Conservation (phyloP, 208 protist species). For the Wallacemonas sp. region DNA sequence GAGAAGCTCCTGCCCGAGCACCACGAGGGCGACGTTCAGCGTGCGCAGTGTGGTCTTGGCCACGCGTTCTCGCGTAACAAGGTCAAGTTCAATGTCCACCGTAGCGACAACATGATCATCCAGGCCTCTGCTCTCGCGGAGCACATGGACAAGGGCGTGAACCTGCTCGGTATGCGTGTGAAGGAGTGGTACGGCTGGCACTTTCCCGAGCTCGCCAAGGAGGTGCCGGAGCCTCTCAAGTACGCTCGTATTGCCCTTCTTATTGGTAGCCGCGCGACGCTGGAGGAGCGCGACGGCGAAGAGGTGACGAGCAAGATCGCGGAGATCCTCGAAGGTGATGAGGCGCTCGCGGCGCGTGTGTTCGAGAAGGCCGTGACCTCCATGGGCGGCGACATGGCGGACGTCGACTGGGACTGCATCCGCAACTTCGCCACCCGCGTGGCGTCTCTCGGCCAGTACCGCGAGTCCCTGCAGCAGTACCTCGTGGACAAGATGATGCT, state of each 20-base stretch:
- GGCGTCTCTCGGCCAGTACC: slow-evolving; percentile 92
- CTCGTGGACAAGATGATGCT: slow-evolving; percentile 96
- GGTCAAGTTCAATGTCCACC: slow-evolving; percentile 99
- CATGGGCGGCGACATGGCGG: slow-evolving; percentile 97
- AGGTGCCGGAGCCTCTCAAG: slow-evolving; percentile 96
- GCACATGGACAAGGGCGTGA: slow-evolving; percentile 99
- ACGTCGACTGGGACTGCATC: slow-evolving; percentile 97
- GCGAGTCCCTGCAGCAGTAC: slow-evolving; percentile 93
- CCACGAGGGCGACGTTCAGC: slow-evolving; percentile 93
- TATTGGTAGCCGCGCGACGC: slow-evolving; percentile 77
- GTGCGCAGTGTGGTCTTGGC: slow-evolving; percentile 98
- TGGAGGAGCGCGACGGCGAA: slow-evolving; percentile 71
- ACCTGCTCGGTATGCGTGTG: slow-evolving; percentile 99
- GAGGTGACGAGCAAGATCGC: slow-evolving; percentile 74
- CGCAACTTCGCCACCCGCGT: slow-evolving; percentile 94
- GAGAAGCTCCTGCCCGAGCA: slow-evolving; percentile 93
- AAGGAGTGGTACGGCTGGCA: slow-evolving; percentile 99
- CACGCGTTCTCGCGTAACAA: slow-evolving; percentile 98
- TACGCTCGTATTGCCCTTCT: slow-evolving; percentile 93
- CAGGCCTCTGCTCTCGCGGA: slow-evolving; percentile 98
- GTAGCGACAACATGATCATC: slow-evolving; percentile 99
- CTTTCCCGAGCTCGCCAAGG: slow-evolving; percentile 98
- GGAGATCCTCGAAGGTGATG: slow-evolving; percentile 85
- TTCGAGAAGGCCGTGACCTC: slow-evolving; percentile 93
- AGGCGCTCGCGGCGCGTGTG: slow-evolving; percentile 79